These are phyloP conservation scores for Erigeron philadelphicus DNA, from an alignment of 140 eudicot species.

Conservation along the genomic window DNA sequence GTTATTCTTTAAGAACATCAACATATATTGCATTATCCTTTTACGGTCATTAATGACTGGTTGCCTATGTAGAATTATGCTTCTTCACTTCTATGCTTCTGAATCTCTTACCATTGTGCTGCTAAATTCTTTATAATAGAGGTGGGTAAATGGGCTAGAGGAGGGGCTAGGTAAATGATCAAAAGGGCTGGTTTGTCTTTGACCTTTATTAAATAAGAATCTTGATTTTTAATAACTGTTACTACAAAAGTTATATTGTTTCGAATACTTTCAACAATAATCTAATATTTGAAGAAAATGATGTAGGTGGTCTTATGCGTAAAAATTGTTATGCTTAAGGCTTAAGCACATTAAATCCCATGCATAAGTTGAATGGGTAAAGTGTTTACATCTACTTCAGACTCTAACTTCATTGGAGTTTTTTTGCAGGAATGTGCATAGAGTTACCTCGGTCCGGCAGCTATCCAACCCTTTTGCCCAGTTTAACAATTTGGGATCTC, in stretches of 20 bases:
- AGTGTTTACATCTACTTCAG: neutral
- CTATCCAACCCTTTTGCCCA: constrained; percentile 82
- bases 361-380: neutral
- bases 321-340: neutral
- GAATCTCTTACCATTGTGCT: too few species aligned
- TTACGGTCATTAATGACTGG: neutral
- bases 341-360: neutral
- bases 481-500: constrained; percentile 68
- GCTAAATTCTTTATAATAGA: too few species aligned
- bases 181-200: too few species aligned
- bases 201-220: too few species aligned
- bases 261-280: neutral
- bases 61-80: neutral
- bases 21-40: neutral
- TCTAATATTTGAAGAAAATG: neutral
- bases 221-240: neutral
- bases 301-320: neutral
- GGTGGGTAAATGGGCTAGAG: too few species aligned
- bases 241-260: neutral
- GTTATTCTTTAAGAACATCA: neutral
- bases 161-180: too few species aligned
- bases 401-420: neutral
- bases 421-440: constrained; percentile 49
- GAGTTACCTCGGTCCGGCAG: constrained; percentile 63
- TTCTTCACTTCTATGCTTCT: neutral